Conservation (phyloP, 2,329 filamentous ascomycete species). For the Aspergillus pseudoglaucus region DNA sequence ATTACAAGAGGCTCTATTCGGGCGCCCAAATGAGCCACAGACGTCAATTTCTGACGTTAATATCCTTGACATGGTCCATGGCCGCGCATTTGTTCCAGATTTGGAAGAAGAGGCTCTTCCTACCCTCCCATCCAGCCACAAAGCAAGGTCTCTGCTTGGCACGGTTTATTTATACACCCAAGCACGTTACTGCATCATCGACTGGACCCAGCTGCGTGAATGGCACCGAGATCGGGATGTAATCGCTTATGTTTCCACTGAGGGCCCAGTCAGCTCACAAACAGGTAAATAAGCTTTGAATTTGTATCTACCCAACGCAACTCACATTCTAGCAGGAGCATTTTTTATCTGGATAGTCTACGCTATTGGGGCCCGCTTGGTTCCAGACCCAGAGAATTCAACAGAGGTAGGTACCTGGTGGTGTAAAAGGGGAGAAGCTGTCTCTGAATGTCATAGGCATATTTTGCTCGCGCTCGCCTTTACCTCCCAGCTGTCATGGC, state of each 20-base stretch:
- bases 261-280: conserved; percentile 3
- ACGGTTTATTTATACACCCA: conserved; percentile 16
- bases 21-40: neutral
- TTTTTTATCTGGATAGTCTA: conserved; percentile 17
- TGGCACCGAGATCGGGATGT: conserved; percentile 12
- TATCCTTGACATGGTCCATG: conserved; percentile 4
- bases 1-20: neutral
- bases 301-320: neutral
- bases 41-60: neutral
- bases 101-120: conserved; percentile 4
- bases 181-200: conserved; percentile 15
- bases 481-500: conserved; percentile 12
- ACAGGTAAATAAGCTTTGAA: conserved; percentile 1
- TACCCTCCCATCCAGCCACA: conserved; percentile 6
- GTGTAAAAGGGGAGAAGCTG: neutral
- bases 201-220: conserved; percentile 13
- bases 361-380: conserved; percentile 12
- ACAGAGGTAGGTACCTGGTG: conserved; percentile 6
- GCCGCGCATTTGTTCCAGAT: conserved; percentile 1
- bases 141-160: conserved; percentile 9
- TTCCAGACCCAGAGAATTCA: conserved; percentile 11
- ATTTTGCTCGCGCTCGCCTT: conserved; percentile 12
- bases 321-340: conserved; percentile 4
- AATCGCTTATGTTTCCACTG: conserved; percentile 5
- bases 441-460: conserved; percentile 7